Evolutionary conservation across 2,329 filamentous ascomycete genomes (phyloP).

Genomic region (Stagonosporopsis cucurbitacearum): DNA sequence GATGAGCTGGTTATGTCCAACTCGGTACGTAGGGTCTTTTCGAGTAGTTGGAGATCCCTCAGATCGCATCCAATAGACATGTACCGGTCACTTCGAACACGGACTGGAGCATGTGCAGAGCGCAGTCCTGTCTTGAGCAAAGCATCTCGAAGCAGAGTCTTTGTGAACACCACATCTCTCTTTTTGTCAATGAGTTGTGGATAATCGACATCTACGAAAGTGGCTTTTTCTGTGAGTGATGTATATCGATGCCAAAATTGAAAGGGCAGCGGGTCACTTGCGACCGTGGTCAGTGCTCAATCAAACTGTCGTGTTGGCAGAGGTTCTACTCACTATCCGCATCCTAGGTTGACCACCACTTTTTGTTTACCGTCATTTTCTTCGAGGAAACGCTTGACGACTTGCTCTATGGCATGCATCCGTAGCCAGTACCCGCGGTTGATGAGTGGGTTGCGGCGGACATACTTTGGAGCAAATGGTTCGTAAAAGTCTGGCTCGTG

Average conservation of each 20-base stretch:
- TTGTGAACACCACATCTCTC: conserved; percentile 67
- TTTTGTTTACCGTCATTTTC: conserved; percentile 64
- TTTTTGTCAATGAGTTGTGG: conserved; percentile 80
- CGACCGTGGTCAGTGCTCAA: conserved; percentile 23
- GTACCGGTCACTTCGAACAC: conserved; percentile 68
- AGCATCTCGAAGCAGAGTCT: conserved; percentile 53
- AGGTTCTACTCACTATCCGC: conserved; percentile 76
- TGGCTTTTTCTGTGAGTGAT: conserved; percentile 62
- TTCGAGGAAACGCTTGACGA: conserved; percentile 75
- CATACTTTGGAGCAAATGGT: conserved; percentile 84
- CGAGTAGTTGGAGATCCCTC: conserved; percentile 68
- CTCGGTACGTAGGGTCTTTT: conserved; percentile 64
- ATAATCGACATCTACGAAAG: conserved; percentile 88
- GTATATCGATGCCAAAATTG: conserved; percentile 75
- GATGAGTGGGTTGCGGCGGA: conserved; percentile 83
- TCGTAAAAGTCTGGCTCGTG: conserved; percentile 82
- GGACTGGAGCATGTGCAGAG: conserved; percentile 35
- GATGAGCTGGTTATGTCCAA: conserved; percentile 64
- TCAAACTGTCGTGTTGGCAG: conserved; percentile 3
- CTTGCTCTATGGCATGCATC: conserved; percentile 79
- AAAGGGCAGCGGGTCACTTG: conserved; percentile 85
- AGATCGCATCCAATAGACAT: conserved; percentile 83
- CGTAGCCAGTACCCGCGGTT: conserved; percentile 90
- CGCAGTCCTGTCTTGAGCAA: conserved; percentile 38
- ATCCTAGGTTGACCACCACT: conserved; percentile 83